Evolutionary conservation across 1,284 basidiomycete species (phyloP).

Genomic region (Leccinum cinnamomeum): DNA sequence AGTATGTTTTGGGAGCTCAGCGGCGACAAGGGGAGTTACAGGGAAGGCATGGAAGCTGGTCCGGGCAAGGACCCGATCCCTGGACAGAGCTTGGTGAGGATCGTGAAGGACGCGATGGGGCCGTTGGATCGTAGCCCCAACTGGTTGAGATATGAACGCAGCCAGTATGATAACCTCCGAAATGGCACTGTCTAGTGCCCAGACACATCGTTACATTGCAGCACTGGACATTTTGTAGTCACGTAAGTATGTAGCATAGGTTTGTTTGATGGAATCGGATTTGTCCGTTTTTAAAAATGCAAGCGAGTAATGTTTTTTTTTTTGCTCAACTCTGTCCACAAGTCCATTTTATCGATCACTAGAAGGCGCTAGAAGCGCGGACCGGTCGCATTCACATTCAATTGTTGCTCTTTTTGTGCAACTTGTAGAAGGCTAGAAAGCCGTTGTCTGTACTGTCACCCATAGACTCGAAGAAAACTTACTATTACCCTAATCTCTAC

Average conservation of each 20-base stretch:
- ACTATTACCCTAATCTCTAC: slow-evolving; percentile 20
- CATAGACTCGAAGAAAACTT: slow-evolving; percentile 27
- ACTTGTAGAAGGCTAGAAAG: background rate
- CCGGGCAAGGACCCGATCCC: slow-evolving; percentile 60
- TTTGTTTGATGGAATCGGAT: background rate
- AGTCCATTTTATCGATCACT: background rate
- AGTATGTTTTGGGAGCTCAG: slow-evolving; percentile 89
- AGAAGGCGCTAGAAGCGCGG: slow-evolving; percentile 1
- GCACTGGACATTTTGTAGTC: background rate
- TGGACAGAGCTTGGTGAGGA: slow-evolving; percentile 61
- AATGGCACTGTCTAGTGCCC: slow-evolving; percentile 44
- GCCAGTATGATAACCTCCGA: slow-evolving; percentile 74
- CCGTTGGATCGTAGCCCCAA: slow-evolving; percentile 63
- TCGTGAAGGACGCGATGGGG: slow-evolving; percentile 77
- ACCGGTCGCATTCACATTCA: background rate
- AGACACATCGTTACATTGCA: background rate
- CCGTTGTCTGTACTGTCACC: slow-evolving; percentile 17
- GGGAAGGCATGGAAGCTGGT: slow-evolving; percentile 71
- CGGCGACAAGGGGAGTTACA: slow-evolving; percentile 67
- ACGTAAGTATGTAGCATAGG: slow-evolving; percentile 1
- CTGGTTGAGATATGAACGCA: slow-evolving; percentile 71
- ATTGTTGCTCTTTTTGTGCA: background rate
- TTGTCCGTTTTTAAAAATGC: background rate
- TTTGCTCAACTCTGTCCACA: background rate
- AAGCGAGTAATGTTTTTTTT: background rate